Conservation (phyloP, 2,329 filamentous ascomycete genomes). For the Neofusicoccum parvum region DNA sequence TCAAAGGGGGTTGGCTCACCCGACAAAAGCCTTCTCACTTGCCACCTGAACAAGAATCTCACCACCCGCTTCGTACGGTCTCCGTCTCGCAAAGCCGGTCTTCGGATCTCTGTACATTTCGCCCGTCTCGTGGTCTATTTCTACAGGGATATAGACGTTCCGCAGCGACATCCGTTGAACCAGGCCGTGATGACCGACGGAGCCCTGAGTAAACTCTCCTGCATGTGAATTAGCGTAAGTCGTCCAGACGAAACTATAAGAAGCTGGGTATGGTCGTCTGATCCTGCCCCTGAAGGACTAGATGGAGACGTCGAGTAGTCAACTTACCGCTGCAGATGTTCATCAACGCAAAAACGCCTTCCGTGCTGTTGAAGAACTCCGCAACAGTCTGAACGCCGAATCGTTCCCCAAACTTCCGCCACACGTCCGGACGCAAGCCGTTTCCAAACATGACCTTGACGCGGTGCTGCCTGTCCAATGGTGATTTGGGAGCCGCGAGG, state of each 20-base stretch:
- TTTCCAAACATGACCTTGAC: slow-evolving; percentile 66
- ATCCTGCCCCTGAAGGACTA: too few species aligned
- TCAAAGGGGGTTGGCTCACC: not conserved
- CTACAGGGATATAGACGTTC: slow-evolving; percentile 65
- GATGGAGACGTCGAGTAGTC: too few species aligned
- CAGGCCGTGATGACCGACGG: slow-evolving; percentile 72
- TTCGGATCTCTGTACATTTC: slow-evolving; percentile 18
- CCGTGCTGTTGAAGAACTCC: slow-evolving; percentile 79
- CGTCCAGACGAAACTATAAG: too few species aligned
- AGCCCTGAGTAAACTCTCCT: slow-evolving; percentile 58
- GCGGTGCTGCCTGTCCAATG: slow-evolving; percentile 61
- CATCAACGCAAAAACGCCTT: slow-evolving; percentile 66
- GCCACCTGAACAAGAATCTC: not conserved
- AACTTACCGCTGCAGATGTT: slow-evolving; percentile 54
- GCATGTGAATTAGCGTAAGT: not conserved
- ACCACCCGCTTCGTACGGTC: slow-evolving; percentile 49
- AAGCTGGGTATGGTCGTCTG: too few species aligned
- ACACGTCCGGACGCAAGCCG: slow-evolving; percentile 69
- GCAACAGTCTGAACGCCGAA: slow-evolving; percentile 64
- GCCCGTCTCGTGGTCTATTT: slow-evolving; percentile 64
- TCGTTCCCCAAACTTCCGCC: slow-evolving; percentile 64
- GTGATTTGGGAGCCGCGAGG: slow-evolving; percentile 65
- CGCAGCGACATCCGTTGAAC: slow-evolving; percentile 57
- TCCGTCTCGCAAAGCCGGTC: slow-evolving; percentile 51
- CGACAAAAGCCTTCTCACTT: slow-evolving; percentile 52